phyloP scores from a whole-genome alignment of 345 rosid species.

The Conringia planisiliqua region DNA sequence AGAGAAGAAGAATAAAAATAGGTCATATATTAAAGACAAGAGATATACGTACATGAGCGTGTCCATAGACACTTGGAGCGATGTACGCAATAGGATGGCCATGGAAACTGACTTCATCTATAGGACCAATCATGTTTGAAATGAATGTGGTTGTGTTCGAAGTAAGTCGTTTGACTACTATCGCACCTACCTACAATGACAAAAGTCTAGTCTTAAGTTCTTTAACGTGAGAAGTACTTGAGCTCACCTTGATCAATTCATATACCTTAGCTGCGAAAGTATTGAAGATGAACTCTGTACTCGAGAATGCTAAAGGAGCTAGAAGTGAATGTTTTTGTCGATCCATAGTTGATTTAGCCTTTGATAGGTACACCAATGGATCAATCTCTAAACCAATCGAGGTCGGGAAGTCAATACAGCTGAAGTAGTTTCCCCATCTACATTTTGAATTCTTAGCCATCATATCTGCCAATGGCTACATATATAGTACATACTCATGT shows the following conservation, averaged over 20 bases:
- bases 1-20: not conserved
- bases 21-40: not conserved
- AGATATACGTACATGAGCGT: slow-evolving; percentile 41
- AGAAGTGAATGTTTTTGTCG: slow-evolving; percentile 49
- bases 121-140: slow-evolving; percentile 52
- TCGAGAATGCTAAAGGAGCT: slow-evolving; percentile 15
- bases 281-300: slow-evolving; percentile 1
- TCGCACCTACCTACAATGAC: slow-evolving; percentile 34
- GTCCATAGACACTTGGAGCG: slow-evolving; percentile 53
- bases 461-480: slow-evolving; percentile 45
- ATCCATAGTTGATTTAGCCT: slow-evolving; percentile 42
- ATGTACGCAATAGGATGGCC: slow-evolving; percentile 51
- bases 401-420: slow-evolving; percentile 36
- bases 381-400: slow-evolving; percentile 29
- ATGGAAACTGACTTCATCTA: slow-evolving; percentile 46
- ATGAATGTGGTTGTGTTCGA: slow-evolving; percentile 41
- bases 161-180: slow-evolving; percentile 22
- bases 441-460: slow-evolving; percentile 37
- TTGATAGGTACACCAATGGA: slow-evolving; percentile 41
- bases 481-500: not conserved
- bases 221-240: not conserved
- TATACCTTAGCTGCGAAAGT: slow-evolving; percentile 41
- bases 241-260: not conserved
- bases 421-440: slow-evolving; percentile 49
- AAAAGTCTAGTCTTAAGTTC: not conserved